Conservation (phyloP, 129 eudicot genomes). For the Pittosporum tobira region DNA sequence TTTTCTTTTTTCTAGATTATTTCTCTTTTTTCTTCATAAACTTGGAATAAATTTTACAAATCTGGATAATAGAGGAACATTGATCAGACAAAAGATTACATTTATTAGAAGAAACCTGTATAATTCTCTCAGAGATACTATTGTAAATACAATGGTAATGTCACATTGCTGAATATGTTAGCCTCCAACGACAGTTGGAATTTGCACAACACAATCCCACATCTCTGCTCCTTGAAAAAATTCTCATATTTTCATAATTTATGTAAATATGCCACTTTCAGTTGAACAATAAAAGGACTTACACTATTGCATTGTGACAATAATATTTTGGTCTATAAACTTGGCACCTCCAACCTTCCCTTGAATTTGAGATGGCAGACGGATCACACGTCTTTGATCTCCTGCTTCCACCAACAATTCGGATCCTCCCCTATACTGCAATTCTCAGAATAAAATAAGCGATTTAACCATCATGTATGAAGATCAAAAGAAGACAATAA, state of each 20-base stretch:
- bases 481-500: not conserved
- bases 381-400: slow-evolving; percentile 82
- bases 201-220: not conserved
- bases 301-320: slow-evolving; percentile 52
- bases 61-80: too few species aligned
- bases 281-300: not conserved
- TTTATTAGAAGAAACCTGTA: too few species aligned
- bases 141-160: not conserved
- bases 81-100: too few species aligned
- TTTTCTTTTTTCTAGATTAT: too few species aligned
- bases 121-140: too few species aligned
- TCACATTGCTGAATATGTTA: not conserved
- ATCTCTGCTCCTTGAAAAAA: not conserved
- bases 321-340: slow-evolving; percentile 62
- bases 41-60: too few species aligned
- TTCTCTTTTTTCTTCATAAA: too few species aligned
- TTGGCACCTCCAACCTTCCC: slow-evolving; percentile 92
- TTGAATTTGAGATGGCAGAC: slow-evolving; percentile 73
- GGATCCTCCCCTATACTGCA: slow-evolving; percentile 87
- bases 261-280: not conserved
- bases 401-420: slow-evolving; percentile 95
- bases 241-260: not conserved
- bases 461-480: not conserved
- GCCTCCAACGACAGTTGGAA: too few species aligned
- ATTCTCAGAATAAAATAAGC: not conserved